Evolutionary conservation across 768 basidiomycete species (phyloP).

Genomic region (Amanita rubescens): DNA sequence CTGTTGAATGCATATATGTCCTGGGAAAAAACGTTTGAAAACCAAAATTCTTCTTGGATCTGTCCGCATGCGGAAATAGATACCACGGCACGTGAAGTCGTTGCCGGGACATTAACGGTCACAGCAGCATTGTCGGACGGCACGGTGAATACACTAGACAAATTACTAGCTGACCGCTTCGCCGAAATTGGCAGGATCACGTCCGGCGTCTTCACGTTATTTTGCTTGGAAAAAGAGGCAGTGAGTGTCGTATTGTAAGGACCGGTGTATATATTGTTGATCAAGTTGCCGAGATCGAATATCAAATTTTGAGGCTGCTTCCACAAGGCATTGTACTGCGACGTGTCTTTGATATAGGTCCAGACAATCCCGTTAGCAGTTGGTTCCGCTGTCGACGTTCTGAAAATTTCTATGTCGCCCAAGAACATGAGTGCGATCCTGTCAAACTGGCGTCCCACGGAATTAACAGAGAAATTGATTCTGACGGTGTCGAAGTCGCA

Average conservation of each 20-base stretch:
- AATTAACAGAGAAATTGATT: slow-evolving; percentile 71
- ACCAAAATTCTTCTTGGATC: slow-evolving; percentile 4
- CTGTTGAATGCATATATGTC: neutral
- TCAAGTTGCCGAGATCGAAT: slow-evolving; percentile 52
- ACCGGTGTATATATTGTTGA: slow-evolving; percentile 67
- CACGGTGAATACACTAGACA: neutral
- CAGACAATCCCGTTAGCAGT: slow-evolving; percentile 6
- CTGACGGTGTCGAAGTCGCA: slow-evolving; percentile 38
- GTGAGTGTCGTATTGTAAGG: slow-evolving; percentile 11
- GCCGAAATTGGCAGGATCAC: neutral
- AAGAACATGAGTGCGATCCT: slow-evolving; percentile 68
- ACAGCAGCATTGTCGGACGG: neutral
- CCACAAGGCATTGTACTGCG: slow-evolving; percentile 51
- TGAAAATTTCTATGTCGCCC: slow-evolving; percentile 52
- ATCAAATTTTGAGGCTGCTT: slow-evolving; percentile 43
- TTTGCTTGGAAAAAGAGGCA: slow-evolving; percentile 2
- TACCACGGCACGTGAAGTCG: neutral
- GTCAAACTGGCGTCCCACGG: slow-evolving; percentile 73
- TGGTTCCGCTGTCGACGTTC: slow-evolving; percentile 8
- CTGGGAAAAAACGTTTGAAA: neutral
- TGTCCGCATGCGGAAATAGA: slow-evolving; percentile 3
- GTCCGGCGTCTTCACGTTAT: slow-evolving; percentile 2
- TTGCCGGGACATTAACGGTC: neutral
- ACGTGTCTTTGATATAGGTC: slow-evolving; percentile 45
- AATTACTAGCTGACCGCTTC: neutral